Percentiles rank a stretch among this genome's conserved stretches.
Evolutionary conservation across 2,329 filamentous ascomycete species (phyloP).

Genomic region (Aspergillus aculeatus): DNA sequence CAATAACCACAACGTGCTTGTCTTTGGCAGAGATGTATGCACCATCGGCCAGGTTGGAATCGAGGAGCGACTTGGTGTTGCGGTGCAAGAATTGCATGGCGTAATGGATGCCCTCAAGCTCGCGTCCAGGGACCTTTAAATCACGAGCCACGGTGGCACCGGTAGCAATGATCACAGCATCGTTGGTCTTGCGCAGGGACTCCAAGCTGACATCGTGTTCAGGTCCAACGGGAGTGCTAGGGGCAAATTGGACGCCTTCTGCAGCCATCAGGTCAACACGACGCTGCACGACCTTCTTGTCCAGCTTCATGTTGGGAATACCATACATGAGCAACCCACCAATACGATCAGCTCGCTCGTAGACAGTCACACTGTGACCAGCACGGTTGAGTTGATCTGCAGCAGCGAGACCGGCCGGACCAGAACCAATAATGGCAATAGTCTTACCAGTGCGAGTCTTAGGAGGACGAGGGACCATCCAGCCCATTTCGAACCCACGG

Average conservation of each 20-base stretch:
- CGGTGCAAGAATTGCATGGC: conserved; percentile 97
- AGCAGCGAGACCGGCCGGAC: conserved; percentile 82
- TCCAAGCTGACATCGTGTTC: conserved; percentile 65
- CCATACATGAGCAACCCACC: conserved; percentile 97
- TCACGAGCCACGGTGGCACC: conserved; percentile 92
- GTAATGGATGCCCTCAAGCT: conserved; percentile 86
- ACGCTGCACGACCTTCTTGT: conserved; percentile 95
- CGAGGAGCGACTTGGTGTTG: conserved; percentile 96
- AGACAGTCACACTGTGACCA: conserved; percentile 84
- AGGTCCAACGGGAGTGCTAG: conserved; percentile 74
- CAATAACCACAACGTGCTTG: conserved; percentile 95
- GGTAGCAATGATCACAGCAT: conserved; percentile 87
- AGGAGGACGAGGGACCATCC: conserved; percentile 86
- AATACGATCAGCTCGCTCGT: conserved; percentile 85
- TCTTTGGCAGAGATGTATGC: conserved; percentile 91
- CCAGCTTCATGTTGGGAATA: conserved; percentile 99
- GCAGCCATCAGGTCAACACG: conserved; percentile 92
- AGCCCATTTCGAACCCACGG: conserved; percentile 94
- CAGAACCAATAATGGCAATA: conserved; percentile 85
- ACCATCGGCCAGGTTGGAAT: conserved; percentile 80
- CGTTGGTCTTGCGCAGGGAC: conserved; percentile 70
- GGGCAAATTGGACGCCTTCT: conserved; percentile 82
- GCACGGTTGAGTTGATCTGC: conserved; percentile 94
- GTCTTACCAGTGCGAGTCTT: conserved; percentile 81
- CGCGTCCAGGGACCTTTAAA: conserved; percentile 83